Conservation (phyloP, 108 stramenopile genomes). For the Chaetoceros tenuissimus region DNA sequence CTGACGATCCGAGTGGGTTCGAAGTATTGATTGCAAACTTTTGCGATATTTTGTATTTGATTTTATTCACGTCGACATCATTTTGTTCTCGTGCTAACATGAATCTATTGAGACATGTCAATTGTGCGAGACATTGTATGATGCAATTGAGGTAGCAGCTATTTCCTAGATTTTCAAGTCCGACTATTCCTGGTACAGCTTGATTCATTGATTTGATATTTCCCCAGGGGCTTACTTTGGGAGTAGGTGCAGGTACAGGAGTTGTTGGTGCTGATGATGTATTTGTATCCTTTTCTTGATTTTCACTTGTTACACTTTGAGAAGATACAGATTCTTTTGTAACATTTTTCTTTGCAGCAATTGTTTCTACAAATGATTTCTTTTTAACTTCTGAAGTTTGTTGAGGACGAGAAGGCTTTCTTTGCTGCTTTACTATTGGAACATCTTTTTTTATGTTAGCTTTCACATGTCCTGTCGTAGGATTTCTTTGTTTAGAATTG, state of each 20-base stretch:
- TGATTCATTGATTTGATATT: constrained; percentile 16
- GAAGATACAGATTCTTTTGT: no score
- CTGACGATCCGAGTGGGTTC: constrained; percentile 85
- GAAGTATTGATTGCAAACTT: constrained; percentile 57
- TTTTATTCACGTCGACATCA: constrained; percentile 11
- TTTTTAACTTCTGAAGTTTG: no score
- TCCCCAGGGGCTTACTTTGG: not conserved
- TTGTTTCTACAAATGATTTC: no score
- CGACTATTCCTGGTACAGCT: constrained; percentile 82
- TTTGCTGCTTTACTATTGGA: no score
- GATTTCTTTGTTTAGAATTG: no score
- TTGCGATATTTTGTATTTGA: no score
- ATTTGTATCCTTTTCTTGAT: no score
- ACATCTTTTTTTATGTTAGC: no score
- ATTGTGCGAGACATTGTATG: constrained; percentile 87
- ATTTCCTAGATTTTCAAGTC: constrained; percentile 95
- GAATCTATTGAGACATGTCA: constrained; percentile 76
- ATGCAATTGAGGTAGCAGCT: constrained; percentile 95
- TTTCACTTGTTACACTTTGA: no score
- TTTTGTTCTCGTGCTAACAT: constrained; percentile 59
- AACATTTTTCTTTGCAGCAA: no score
- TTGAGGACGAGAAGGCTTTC: no score
- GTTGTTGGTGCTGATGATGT: not conserved
- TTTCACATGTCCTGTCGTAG: no score
- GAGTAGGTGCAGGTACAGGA: not conserved